Percentiles rank a stretch among this genome's conserved stretches.
phyloP scores from a whole-genome alignment of 441 rosid species.

The Adansonia gregorii region DNA sequence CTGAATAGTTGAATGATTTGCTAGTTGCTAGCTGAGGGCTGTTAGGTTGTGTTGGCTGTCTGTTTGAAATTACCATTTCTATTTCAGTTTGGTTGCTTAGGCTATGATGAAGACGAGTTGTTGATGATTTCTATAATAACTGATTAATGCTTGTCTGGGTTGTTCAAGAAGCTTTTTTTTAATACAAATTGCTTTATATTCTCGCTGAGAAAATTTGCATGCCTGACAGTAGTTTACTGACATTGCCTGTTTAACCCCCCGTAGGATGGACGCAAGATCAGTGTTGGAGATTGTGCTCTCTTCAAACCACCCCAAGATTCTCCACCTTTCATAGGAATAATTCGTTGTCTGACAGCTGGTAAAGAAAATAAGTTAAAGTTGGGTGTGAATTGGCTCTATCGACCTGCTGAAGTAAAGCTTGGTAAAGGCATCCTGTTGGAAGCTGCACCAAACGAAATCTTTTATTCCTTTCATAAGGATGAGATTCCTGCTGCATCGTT shows the following conservation, averaged over 20 bases:
- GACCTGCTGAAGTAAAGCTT: constrained; percentile 81
- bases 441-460: constrained; percentile 89
- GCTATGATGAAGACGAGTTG: neutral
- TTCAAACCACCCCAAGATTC: constrained; percentile 76
- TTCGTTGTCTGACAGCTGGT: constrained; percentile 53
- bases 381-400: constrained; percentile 85
- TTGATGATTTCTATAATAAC: neutral
- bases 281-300: constrained; percentile 91
- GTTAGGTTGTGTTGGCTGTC: neutral
- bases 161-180: neutral
- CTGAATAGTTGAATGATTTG: constrained; percentile 1
- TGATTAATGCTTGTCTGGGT: neutral
- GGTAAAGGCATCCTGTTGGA: constrained; percentile 85
- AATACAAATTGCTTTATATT: neutral
- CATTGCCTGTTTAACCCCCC: constrained; percentile 4
- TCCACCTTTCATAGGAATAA: constrained; percentile 80
- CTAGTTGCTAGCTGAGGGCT: neutral
- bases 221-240: neutral
- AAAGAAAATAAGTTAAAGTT: constrained; percentile 58
- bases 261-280: constrained; percentile 85
- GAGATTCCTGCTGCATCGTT: constrained; percentile 79
- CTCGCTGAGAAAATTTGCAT: neutral
- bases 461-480: constrained; percentile 93
- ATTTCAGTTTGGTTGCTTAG: constrained; percentile 11
- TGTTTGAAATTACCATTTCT: neutral